Evolutionary conservation across 148 eudicot genomes (phyloP).

Genomic region (Suaeda aralocaspica): DNA sequence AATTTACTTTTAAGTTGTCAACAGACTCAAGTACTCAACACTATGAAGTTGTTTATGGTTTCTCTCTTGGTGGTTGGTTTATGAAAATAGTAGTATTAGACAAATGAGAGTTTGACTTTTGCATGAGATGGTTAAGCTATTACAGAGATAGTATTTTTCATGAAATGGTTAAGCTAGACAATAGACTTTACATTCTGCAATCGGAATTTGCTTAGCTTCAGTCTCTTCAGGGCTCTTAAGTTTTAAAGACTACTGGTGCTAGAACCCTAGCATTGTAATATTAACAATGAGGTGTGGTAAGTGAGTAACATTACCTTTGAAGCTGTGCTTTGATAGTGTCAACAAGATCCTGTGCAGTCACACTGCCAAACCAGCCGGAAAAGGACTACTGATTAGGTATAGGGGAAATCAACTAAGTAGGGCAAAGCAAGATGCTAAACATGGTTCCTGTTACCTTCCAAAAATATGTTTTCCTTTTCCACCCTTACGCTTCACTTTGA

Average conservation of each 20-base stretch:
- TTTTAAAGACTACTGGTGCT: neutral
- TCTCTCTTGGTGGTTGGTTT: too few species aligned
- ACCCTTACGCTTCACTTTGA: constrained; percentile 86
- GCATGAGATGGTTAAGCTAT: too few species aligned
- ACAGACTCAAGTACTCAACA: too few species aligned
- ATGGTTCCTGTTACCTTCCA: constrained; percentile 47
- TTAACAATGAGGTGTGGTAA: too few species aligned
- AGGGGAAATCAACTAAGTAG: neutral
- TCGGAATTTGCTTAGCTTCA: neutral
- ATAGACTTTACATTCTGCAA: neutral
- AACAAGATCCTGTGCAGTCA: constrained; percentile 93
- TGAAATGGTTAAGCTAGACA: too few species aligned
- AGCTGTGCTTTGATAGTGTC: constrained; percentile 93
- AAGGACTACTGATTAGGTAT: too few species aligned
- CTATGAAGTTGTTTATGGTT: too few species aligned
- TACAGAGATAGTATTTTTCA: too few species aligned
- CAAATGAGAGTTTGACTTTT: too few species aligned
- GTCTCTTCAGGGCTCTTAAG: neutral
- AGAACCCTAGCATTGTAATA: too few species aligned
- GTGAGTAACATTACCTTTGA: constrained; percentile 58
- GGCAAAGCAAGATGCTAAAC: neutral
- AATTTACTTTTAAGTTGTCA: too few species aligned
- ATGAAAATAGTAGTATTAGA: too few species aligned
- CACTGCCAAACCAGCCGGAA: constrained; percentile 42
- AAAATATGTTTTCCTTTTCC: constrained; percentile 90